These are phyloP conservation scores for Talaromyces sp. DNA, from an alignment of 2,329 filamentous ascomycete species.

Conservation along the genomic window DNA sequence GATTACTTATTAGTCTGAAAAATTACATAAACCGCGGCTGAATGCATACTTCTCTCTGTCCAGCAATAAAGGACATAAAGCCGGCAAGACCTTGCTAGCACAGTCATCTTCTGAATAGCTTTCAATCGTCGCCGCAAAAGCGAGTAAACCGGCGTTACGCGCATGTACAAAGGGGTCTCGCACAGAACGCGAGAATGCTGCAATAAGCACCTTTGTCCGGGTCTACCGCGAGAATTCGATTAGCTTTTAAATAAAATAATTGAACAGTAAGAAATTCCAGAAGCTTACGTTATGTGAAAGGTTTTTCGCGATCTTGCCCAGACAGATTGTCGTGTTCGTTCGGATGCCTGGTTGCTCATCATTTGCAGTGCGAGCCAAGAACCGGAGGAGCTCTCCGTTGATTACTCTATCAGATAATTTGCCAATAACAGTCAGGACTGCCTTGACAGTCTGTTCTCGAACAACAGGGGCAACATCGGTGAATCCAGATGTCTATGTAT, in stretches of 20 bases:
- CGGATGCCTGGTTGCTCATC: slow-evolving; percentile 96
- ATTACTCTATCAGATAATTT: slow-evolving; percentile 91
- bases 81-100: slow-evolving; percentile 74
- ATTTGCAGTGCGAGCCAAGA: slow-evolving; percentile 92
- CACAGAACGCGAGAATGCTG: slow-evolving; percentile 83
- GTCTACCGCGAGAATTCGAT: slow-evolving; percentile 45
- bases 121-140: slow-evolving; percentile 77
- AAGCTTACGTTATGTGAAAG: slow-evolving; percentile 57
- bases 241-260: slow-evolving; percentile 13
- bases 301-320: slow-evolving; percentile 92
- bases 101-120: slow-evolving; percentile 87
- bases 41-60: slow-evolving; percentile 76
- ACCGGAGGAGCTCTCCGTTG: slow-evolving; percentile 85
- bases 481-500: slow-evolving; percentile 74
- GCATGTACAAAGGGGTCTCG: slow-evolving; percentile 94
- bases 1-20: not conserved
- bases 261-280: not conserved
- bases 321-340: slow-evolving; percentile 95
- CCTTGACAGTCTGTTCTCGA: slow-evolving; percentile 92
- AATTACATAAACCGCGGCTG: not conserved
- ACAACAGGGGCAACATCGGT: slow-evolving; percentile 87
- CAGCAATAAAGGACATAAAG: slow-evolving; percentile 75
- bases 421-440: slow-evolving; percentile 76
- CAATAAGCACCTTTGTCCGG: slow-evolving; percentile 82
- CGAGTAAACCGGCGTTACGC: slow-evolving; percentile 80